Evolutionary conservation across 345 rosid genomes (phyloP), one percentile per base, ranked within the genome.

Genomic region (Viola odorata): DNA sequence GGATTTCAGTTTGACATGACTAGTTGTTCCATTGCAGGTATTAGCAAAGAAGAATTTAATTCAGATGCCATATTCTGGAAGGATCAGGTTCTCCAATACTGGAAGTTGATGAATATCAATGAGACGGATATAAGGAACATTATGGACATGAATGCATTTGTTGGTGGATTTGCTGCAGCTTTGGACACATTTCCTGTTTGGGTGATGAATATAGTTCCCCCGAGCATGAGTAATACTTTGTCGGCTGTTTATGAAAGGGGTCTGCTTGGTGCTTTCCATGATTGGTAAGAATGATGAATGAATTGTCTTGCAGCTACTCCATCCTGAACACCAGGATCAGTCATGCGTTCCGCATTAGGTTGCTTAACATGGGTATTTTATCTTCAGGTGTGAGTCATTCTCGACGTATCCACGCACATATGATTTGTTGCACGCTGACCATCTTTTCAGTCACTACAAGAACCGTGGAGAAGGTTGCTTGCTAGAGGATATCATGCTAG

Each of bases 201-300:
- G 96, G 89, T 94, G 68, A 94, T 91, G 96, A 91, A 91, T 78
- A n/a, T 81, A 41, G 91, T 88, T 63, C 99, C 97, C 57, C 47
- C 63, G 14, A 91, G 76, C 65, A 75, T 65, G 82, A 80, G 76
- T 51, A 86, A 94, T 67, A 86, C 95, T 13, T 79, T 94, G 73
- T 74, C 89, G 47, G 86, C 84, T 53, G 75, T 94, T 66, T 94
- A 77, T 61, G 84, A 81, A 62, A 75, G 96, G 67, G 95, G 96
- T 57, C 80, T 90, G 38, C 60, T 73, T 1, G 99, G 97, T 51
- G 80, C 83, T 69, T 94, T 82, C 39, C 99, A 94, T 73, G 91
- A 94, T 70, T 90, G 99, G 99, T 94, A 81, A 74, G 88, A 54
- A 23, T 23, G 32, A 23, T 23, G 32, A 23, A 23, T 23, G 32